A percentile compares a stretch with the other conserved stretches of the same genome.
Evolutionary conservation across 2,329 filamentous ascomycete genomes (phyloP).

Genomic region (Fusarium sp.): DNA sequence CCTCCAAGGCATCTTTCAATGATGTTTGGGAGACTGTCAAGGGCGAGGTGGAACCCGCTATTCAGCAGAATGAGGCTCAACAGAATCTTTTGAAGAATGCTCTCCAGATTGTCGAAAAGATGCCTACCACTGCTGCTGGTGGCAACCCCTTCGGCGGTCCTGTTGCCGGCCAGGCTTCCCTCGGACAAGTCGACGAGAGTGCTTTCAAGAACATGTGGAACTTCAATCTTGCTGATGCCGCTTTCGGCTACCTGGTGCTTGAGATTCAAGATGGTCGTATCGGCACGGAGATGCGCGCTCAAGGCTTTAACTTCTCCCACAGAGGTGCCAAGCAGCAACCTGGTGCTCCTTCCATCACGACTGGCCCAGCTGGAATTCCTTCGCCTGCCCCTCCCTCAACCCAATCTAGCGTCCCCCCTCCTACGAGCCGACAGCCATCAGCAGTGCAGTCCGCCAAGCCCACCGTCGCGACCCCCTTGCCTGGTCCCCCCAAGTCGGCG

Average conservation of each 20-base stretch:
- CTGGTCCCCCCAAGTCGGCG: constrained; percentile 56
- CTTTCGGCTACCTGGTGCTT: constrained; percentile 94
- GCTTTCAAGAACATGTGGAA: constrained; percentile 99
- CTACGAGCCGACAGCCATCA: constrained; percentile 55
- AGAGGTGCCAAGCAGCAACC: constrained; percentile 83
- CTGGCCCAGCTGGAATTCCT: constrained; percentile 50
- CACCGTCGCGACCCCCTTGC: constrained; percentile 53
- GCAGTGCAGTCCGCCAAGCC: constrained; percentile 60
- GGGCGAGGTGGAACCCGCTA: constrained; percentile 93
- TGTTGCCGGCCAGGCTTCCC: constrained; percentile 75
- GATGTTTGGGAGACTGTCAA: constrained; percentile 99
- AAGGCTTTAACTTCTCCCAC: constrained; percentile 99
- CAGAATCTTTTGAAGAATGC: constrained; percentile 93
- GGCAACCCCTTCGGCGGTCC: constrained; percentile 97
- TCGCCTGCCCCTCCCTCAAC: constrained; percentile 56
- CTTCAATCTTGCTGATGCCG: constrained; percentile 97
- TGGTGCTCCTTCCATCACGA: constrained; percentile 52
- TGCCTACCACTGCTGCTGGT: constrained; percentile 94
- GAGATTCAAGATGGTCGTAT: constrained; percentile 97
- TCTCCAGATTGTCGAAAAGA: constrained; percentile 94
- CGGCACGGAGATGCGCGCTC: constrained; percentile 97
- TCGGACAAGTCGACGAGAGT: constrained; percentile 95
- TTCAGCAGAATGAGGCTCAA: constrained; percentile 92
- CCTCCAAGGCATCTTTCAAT: constrained; percentile 98
- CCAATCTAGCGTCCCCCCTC: constrained; percentile 53